Evolutionary conservation across 495 filamentous ascomycete species (phyloP).

Genomic region (Aspergillus biplanus): DNA sequence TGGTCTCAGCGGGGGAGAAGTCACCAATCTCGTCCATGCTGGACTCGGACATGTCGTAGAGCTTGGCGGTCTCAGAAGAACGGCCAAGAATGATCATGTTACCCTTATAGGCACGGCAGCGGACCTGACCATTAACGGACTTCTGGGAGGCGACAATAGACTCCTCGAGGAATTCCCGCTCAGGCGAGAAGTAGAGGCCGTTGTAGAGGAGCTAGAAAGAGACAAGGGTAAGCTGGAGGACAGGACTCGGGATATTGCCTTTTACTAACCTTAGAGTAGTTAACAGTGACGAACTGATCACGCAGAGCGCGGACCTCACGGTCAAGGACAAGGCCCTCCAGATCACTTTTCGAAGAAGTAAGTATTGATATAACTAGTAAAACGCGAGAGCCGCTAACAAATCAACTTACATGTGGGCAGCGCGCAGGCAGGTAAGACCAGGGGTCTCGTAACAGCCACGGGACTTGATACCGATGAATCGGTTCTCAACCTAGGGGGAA

Average conservation of each 20-base stretch:
- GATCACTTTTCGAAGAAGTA: conserved; percentile 46
- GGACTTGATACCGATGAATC: conserved; percentile 84
- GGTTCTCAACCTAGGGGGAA: conserved; percentile 62
- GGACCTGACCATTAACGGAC: conserved; percentile 69
- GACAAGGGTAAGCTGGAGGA: conserved; percentile 32
- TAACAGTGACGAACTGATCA: conserved; percentile 75
- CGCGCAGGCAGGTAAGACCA: conserved; percentile 70
- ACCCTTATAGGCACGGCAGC: conserved; percentile 78
- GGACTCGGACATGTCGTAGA: conserved; percentile 79
- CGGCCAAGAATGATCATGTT: conserved; percentile 73
- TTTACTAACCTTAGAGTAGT: conserved; percentile 59
- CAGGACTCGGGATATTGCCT: conserved; percentile 3
- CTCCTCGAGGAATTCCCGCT: conserved; percentile 79
- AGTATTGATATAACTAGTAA: neutral
- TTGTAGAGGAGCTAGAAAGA: conserved; percentile 20
- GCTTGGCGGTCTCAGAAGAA: conserved; percentile 75
- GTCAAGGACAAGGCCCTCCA: conserved; percentile 86
- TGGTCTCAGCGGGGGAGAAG: conserved; percentile 74
- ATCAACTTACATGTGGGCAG: conserved; percentile 61
- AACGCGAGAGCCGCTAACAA: neutral
- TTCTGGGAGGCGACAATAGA: conserved; percentile 72
- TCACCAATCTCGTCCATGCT: conserved; percentile 87
- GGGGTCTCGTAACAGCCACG: conserved; percentile 92
- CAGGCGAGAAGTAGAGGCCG: conserved; percentile 74
- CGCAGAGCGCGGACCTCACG: conserved; percentile 80